A percentile compares a stretch with the other conserved stretches of the same genome.
phyloP scores from a whole-genome alignment of 345 rosid species.

The Isatis tinctoria region DNA sequence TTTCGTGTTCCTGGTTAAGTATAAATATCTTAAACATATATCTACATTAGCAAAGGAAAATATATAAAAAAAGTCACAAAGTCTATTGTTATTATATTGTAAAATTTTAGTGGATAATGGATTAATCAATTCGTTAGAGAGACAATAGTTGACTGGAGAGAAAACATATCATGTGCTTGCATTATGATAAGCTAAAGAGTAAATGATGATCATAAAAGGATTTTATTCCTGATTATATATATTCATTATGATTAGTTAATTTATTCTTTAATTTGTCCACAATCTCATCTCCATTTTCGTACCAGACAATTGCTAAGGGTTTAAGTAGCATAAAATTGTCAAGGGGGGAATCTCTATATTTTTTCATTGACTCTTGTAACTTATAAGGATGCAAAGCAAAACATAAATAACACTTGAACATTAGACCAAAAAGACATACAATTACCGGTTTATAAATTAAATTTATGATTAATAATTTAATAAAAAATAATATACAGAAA shows the following conservation, averaged over 20 bases:
- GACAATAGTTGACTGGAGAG: constrained; percentile 34
- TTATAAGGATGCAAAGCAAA: background rate
- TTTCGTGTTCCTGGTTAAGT: background rate
- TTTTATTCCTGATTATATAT: constrained; percentile 23
- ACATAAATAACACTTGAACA: background rate
- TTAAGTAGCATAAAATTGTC: constrained; percentile 6
- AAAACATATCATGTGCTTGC: constrained; percentile 39
- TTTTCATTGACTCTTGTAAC: background rate
- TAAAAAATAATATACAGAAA: background rate
- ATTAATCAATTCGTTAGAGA: constrained; percentile 28
- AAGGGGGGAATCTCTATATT: background rate
- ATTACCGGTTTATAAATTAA: background rate
- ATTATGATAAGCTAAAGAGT: constrained; percentile 35
- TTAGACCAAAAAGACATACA: background rate
- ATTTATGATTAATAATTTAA: background rate
- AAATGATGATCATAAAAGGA: constrained; percentile 32
- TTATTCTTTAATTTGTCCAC: background rate
- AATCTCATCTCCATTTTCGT: constrained; percentile 19
- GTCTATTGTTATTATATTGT: constrained; percentile 7
- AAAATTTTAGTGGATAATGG: constrained; percentile 17
- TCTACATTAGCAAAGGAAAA: background rate
- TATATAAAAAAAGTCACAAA: background rate
- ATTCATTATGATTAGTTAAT: constrained; percentile 11
- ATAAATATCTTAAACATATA: background rate
- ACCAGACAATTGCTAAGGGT: background rate